Percentiles rank a stretch among this genome's conserved stretches.
Evolutionary conservation across 2,329 filamentous ascomycete genomes (phyloP).

Genomic region (Exophiala bonariae): DNA sequence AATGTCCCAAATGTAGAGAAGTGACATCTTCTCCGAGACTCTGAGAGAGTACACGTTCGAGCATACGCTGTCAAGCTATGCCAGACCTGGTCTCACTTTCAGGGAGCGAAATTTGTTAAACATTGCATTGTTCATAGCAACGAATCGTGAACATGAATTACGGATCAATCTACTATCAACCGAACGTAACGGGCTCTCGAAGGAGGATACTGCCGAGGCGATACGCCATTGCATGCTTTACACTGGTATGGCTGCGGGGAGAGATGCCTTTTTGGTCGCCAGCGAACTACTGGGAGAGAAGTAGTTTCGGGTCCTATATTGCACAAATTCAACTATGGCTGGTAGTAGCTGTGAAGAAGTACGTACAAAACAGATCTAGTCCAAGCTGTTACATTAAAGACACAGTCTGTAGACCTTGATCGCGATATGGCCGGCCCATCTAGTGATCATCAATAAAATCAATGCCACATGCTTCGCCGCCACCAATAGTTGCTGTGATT

Average conservation of each 20-base stretch:
- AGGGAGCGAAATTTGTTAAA: slow-evolving; percentile 5
- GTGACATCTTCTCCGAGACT: slow-evolving; percentile 4
- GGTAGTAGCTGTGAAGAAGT: too few species aligned
- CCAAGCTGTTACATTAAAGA: too few species aligned
- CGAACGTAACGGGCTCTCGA: slow-evolving; percentile 1
- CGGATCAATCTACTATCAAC: slow-evolving; percentile 5
- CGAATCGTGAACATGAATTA: slow-evolving; percentile 3
- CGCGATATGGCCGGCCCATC: too few species aligned
- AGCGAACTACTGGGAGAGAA: slow-evolving; percentile 2
- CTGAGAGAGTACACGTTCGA: slow-evolving; percentile 6
- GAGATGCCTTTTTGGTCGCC: slow-evolving; percentile 6
- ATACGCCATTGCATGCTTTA: slow-evolving; percentile 5
- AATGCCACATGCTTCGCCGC: too few species aligned
- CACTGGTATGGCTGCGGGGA: slow-evolving; percentile 5
- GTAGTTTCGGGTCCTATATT: background rate
- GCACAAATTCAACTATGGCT: too few species aligned
- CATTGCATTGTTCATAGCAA: slow-evolving; percentile 5
- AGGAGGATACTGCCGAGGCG: slow-evolving; percentile 4
- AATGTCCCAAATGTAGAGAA: background rate
- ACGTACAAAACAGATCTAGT: too few species aligned
- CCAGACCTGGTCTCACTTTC: slow-evolving; percentile 3
- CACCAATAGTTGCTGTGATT: too few species aligned
- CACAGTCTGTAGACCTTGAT: too few species aligned
- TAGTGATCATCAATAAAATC: too few species aligned
- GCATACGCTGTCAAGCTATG: slow-evolving; percentile 6